Evolutionary conservation across 306 rosid genomes (phyloP).

Genomic region (Lathyrus sativus): DNA sequence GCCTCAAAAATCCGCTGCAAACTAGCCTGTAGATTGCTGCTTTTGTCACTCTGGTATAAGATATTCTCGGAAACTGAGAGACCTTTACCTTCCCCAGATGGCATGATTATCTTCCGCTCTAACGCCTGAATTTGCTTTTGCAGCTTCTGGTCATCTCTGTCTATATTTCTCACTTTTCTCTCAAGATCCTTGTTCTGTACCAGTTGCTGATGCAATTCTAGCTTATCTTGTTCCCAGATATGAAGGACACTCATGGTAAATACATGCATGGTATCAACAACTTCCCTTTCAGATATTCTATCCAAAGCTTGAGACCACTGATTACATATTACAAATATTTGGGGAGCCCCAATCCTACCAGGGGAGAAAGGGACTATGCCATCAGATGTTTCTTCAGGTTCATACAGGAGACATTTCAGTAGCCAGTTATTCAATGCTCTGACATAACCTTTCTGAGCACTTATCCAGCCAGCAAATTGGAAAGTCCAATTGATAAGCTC

Average conservation of each 20-base stretch:
- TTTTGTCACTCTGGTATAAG: constrained; percentile 75
- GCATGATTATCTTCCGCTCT: constrained; percentile 63
- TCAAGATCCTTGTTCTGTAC: constrained; percentile 77
- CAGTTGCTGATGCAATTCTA: constrained; percentile 69
- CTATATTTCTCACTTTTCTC: constrained; percentile 68
- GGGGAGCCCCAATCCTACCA: constrained; percentile 90
- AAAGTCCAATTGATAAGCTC: constrained; percentile 89
- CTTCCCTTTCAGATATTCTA: constrained; percentile 86
- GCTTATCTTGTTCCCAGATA: constrained; percentile 84
- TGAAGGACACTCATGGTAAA: constrained; percentile 76
- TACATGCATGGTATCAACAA: constrained; percentile 75
- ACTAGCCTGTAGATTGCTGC: constrained; percentile 78
- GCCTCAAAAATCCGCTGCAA: constrained; percentile 91
- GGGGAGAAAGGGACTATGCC: constrained; percentile 94
- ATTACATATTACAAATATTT: constrained; percentile 85
- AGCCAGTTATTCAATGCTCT: constrained; percentile 91
- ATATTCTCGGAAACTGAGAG: constrained; percentile 59
- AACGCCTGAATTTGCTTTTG: constrained; percentile 89
- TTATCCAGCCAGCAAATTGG: constrained; percentile 83
- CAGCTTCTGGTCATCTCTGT: constrained; percentile 84
- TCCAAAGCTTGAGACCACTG: constrained; percentile 97
- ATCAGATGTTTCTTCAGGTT: constrained; percentile 90
- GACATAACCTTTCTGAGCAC: constrained; percentile 86
- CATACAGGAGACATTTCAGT: constrained; percentile 73
- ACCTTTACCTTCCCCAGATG: constrained; percentile 57